These are phyloP conservation scores for Boletus speciosus DNA, from an alignment of 768 basidiomycete species.

Conservation along the genomic window DNA sequence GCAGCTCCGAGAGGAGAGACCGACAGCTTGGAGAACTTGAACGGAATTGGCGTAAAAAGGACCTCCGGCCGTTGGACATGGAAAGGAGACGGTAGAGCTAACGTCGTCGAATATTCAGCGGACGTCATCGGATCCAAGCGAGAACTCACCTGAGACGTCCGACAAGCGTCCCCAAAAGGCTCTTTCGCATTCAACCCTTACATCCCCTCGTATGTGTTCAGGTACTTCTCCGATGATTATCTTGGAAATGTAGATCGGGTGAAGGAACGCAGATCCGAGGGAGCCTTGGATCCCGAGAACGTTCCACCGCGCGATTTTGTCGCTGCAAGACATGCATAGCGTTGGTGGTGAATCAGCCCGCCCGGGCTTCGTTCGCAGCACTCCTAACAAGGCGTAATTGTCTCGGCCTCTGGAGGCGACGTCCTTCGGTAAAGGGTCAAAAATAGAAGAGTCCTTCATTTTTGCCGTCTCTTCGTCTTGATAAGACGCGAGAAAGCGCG, in stretches of 20 bases:
- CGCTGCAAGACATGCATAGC: slow-evolving; percentile 86
- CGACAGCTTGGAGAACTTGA: slow-evolving; percentile 52
- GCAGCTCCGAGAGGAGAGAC: slow-evolving; percentile 27
- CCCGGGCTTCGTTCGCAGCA: slow-evolving; percentile 91
- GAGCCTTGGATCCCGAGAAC: slow-evolving; percentile 85
- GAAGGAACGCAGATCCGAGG: slow-evolving; percentile 51
- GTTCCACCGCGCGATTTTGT: slow-evolving; percentile 89
- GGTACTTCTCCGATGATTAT: slow-evolving; percentile 76
- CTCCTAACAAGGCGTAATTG: slow-evolving; percentile 70
- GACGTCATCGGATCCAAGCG: background rate
- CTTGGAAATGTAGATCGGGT: slow-evolving; percentile 60
- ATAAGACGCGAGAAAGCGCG: slow-evolving; percentile 64
- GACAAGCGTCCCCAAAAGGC: slow-evolving; percentile 61
- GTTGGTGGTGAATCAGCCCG: slow-evolving; percentile 86
- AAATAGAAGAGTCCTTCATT: slow-evolving; percentile 51
- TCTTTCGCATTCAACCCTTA: slow-evolving; percentile 60
- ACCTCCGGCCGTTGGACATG: slow-evolving; percentile 48
- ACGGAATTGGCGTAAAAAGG: slow-evolving; percentile 55
- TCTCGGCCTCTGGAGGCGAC: slow-evolving; percentile 70
- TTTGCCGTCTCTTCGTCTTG: slow-evolving; percentile 73
- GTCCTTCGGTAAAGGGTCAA: slow-evolving; percentile 34
- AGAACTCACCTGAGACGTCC: slow-evolving; percentile 37
- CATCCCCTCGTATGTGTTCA: slow-evolving; percentile 33
- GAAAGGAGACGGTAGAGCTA: slow-evolving; percentile 51
- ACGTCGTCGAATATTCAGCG: background rate